A percentile compares a stretch with the other conserved stretches of the same genome.
These are phyloP conservation scores for Arctium lappa DNA, from an alignment of 129 eudicot genomes.

Conservation along the genomic window DNA sequence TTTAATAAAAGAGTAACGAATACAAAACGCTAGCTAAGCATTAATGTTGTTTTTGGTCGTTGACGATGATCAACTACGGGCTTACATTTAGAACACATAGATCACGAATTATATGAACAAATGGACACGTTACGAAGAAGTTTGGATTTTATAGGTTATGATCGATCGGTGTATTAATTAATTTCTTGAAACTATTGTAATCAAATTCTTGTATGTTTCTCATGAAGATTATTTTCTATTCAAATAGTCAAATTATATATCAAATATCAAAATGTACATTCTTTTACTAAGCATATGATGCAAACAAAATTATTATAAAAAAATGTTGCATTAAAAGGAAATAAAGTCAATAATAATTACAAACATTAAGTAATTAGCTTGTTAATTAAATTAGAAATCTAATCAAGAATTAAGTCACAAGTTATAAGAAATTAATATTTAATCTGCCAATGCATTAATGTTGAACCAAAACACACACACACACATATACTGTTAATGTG, in stretches of 20 bases:
- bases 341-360: not conserved
- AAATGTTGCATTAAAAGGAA: slow-evolving; percentile 8
- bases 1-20: not conserved
- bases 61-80: not conserved
- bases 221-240: not conserved
- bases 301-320: not conserved
- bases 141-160: not conserved
- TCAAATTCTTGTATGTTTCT: not conserved
- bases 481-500: slow-evolving; percentile 11
- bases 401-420: not conserved
- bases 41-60: not conserved
- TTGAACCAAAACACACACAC: not conserved
- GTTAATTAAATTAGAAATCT: not conserved
- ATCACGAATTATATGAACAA: not conserved
- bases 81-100: not conserved
- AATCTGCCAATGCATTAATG: slow-evolving; percentile 6
- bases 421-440: not conserved
- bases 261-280: not conserved
- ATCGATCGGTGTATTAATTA: not conserved
- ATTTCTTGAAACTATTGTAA: not conserved
- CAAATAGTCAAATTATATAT: not conserved
- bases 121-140: not conserved
- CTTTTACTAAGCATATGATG: not conserved
- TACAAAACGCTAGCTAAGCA: not conserved
- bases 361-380: not conserved